Evolutionary conservation across 306 rosid genomes (phyloP), one percentile per base, ranked within the genome.

Genomic region (Cotoneaster glaucophyllus): DNA sequence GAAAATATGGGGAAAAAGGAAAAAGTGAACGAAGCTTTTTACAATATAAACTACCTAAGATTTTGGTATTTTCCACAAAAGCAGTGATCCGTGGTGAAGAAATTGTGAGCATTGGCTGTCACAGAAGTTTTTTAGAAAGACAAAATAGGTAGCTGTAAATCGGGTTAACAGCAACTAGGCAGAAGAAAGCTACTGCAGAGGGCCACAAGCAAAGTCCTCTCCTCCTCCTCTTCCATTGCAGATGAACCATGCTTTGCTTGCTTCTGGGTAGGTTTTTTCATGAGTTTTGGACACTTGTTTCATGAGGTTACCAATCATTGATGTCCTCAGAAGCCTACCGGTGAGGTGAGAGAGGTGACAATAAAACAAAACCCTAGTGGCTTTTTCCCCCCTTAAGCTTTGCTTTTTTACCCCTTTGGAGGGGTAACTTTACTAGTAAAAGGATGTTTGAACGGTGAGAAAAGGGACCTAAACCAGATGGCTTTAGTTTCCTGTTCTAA

Each of bases 321-420:
- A 61, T 81, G 57, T 64, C 78, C 66, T 86, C 71, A 79, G 87
- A 90, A 90, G 88, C 80, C 87, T 87, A 86, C 85, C 73, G 31
- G 41, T 69, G 54, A 48, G 54, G 54, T 48, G 54, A 48, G 54
- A 41, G 12, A 48, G 72, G 85, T 85, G 73, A 56, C 34, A 34
- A 59, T 73, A 59, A 73, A 73, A 39, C 76, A 85, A 88, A 56
- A 70, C 81, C 80, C 61, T 70, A 69, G 58, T 75, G 59, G 68
- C 79, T 4, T 80, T 85, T 84, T 79, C 26, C 54, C 77, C 70
- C 66, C 75, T 85, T 75, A 43, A 43, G n/a, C 34, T 61, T 61
- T 28, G 28, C 6, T 53, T 59, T 63, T 48, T 64, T 11, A 43
- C 18, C 22, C 50, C 85, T 82, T 85, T 76, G 79, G 85, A 88